Conservation (phyloP, 306 rosid species). For the Dryas drummondii region DNA sequence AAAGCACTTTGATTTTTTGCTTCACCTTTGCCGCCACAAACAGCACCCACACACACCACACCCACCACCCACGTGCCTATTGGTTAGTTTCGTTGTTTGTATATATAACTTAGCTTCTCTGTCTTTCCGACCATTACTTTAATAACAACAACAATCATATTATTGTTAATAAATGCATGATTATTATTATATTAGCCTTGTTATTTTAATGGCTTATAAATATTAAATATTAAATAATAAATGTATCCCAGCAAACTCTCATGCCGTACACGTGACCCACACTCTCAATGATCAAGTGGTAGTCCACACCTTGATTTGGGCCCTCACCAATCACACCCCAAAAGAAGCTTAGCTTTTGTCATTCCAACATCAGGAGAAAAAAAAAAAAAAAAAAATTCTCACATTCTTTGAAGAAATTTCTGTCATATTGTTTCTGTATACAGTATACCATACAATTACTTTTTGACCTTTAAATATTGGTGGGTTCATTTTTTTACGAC, state of each 20-base stretch:
- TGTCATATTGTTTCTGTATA: too few species aligned
- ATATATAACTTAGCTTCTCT: conserved; percentile 27
- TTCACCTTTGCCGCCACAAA: conserved; percentile 31
- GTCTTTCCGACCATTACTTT: conserved; percentile 29
- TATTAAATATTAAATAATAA: conserved; percentile 6
- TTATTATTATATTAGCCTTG: conserved; percentile 32
- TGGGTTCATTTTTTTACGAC: too few species aligned
- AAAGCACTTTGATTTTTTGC: neutral
- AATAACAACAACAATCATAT: conserved; percentile 31
- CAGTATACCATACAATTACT: too few species aligned
- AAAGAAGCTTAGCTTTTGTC: conserved; percentile 27
- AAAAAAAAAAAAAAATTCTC: too few species aligned
- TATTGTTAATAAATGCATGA: conserved; percentile 46
- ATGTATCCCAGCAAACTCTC: conserved; percentile 33
- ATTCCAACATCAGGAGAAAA: too few species aligned
- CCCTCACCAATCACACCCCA: conserved; percentile 39
- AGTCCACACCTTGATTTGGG: conserved; percentile 28
- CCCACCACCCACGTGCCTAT: conserved; percentile 40
- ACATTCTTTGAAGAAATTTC: too few species aligned
- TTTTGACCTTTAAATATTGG: too few species aligned
- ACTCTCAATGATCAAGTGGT: conserved; percentile 44
- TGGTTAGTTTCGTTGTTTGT: conserved; percentile 38
- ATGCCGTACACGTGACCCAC: conserved; percentile 67
- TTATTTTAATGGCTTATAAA: conserved; percentile 2
- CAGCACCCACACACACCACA: neutral